These are phyloP conservation scores for Infundibulicybe gibba DNA, from an alignment of 768 basidiomycete genomes.

Conservation along the genomic window DNA sequence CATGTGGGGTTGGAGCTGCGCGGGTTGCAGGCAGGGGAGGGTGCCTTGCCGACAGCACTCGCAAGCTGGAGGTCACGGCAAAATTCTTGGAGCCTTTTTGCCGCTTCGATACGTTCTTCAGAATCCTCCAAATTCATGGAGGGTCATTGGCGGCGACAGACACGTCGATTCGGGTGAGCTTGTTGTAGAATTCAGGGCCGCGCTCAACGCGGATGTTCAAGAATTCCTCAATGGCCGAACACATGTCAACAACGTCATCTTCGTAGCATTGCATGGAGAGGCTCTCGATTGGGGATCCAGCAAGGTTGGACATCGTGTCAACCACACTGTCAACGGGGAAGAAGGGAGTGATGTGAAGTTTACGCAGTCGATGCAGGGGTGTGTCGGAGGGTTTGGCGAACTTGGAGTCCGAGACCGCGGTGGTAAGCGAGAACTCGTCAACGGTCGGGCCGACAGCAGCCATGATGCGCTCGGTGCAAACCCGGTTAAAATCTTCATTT, in stretches of 20 bases:
- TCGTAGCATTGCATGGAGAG: slow-evolving; percentile 60
- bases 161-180: slow-evolving; percentile 46
- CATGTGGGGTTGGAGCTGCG: too few species aligned
- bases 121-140: slow-evolving; percentile 29
- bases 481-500: slow-evolving; percentile 46
- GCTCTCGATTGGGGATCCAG: slow-evolving; percentile 42
- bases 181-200: slow-evolving; percentile 45
- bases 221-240: slow-evolving; percentile 53
- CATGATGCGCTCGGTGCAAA: slow-evolving; percentile 60
- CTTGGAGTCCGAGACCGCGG: slow-evolving; percentile 36
- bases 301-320: slow-evolving; percentile 54
- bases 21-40: too few species aligned
- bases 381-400: slow-evolving; percentile 40
- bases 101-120: slow-evolving; percentile 34
- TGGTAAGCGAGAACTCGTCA: slow-evolving; percentile 51
- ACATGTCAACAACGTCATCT: slow-evolving; percentile 62
- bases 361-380: slow-evolving; percentile 47
- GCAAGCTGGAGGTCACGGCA: slow-evolving; percentile 44
- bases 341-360: slow-evolving; percentile 56
- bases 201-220: slow-evolving; percentile 48
- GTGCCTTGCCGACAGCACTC: slow-evolving; percentile 26
- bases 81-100: slow-evolving; percentile 43
- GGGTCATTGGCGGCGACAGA: slow-evolving; percentile 34
- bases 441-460: slow-evolving; percentile 52
- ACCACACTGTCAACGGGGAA: slow-evolving; percentile 60